Conservation (phyloP, 768 basidiomycete species). For the Arthromyces matolae region DNA sequence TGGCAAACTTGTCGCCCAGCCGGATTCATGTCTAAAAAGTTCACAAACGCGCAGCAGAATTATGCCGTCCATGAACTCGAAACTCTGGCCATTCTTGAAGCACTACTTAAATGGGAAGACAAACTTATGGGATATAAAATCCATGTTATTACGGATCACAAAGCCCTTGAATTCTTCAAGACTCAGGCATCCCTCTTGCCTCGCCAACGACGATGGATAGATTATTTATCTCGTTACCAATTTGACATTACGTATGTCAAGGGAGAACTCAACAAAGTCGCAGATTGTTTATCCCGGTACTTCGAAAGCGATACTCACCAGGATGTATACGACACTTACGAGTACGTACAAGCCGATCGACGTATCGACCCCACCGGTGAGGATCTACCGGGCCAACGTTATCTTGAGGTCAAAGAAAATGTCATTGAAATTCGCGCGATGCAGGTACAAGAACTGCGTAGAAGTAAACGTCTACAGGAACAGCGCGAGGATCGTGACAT, state of each 20-base stretch:
- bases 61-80: not conserved
- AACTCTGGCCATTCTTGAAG: not conserved
- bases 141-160: not conserved
- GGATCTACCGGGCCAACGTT: no score
- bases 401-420: no score
- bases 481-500: no score
- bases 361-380: no score
- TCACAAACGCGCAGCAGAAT: not conserved
- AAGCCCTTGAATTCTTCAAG: not conserved
- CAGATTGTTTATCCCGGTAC: not conserved
- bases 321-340: no score
- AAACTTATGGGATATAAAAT: not conserved
- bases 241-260: not conserved
- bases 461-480: no score
- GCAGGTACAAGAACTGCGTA: no score
- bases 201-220: not conserved
- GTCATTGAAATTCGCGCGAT: no score
- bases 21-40: conserved; percentile 2
- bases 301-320: not conserved
- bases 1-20: not conserved
- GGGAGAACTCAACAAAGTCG: not conserved
- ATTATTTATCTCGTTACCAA: not conserved
- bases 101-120: conserved; percentile 1
- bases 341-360: no score
- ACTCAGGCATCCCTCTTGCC: not conserved